Percentiles rank a stretch among this genome's conserved stretches.
Conservation (phyloP, 2,329 filamentous ascomycete genomes). For the Monosporascus sp. region DNA sequence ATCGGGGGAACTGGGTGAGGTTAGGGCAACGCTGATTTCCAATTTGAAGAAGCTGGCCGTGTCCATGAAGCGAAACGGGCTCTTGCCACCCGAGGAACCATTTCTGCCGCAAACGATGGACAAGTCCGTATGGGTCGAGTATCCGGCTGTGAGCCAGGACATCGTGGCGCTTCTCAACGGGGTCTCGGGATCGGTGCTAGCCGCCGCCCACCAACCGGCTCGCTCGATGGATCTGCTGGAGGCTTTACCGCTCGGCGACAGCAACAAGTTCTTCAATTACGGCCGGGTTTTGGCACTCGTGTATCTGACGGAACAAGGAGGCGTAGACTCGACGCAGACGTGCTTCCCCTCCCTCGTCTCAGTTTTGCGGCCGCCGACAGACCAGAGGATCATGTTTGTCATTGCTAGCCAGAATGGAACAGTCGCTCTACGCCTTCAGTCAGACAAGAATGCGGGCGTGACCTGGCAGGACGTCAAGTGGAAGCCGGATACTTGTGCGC, state of each 20-base stretch:
- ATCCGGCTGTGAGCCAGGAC: conserved; percentile 69
- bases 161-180: conserved; percentile 67
- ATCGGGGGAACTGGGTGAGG: conserved; percentile 45
- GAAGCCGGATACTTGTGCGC: conserved; percentile 61
- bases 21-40: conserved; percentile 53
- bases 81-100: conserved; percentile 65
- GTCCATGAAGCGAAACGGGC: conserved; percentile 80
- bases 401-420: conserved; percentile 76
- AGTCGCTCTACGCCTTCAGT: conserved; percentile 69
- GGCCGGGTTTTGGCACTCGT: conserved; percentile 71
- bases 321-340: conserved; percentile 62
- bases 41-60: conserved; percentile 69
- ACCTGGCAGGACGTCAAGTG: conserved; percentile 81
- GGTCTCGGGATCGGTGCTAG: conserved; percentile 45
- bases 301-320: conserved; percentile 64
- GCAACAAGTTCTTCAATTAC: conserved; percentile 68
- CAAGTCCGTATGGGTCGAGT: conserved; percentile 75
- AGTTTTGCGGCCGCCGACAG: conserved; percentile 64
- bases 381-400: conserved; percentile 66
- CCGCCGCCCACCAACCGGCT: conserved; percentile 41
- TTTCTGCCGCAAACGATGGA: conserved; percentile 75
- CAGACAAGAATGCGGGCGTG: conserved; percentile 61
- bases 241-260: conserved; percentile 74
- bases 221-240: conserved; percentile 55
- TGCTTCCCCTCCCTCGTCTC: conserved; percentile 72